Evolutionary conservation across 192 early-diverging fungal genomes (phyloP), one percentile per base, ranked within the genome.

Genomic region (Podila clonocystis): DNA sequence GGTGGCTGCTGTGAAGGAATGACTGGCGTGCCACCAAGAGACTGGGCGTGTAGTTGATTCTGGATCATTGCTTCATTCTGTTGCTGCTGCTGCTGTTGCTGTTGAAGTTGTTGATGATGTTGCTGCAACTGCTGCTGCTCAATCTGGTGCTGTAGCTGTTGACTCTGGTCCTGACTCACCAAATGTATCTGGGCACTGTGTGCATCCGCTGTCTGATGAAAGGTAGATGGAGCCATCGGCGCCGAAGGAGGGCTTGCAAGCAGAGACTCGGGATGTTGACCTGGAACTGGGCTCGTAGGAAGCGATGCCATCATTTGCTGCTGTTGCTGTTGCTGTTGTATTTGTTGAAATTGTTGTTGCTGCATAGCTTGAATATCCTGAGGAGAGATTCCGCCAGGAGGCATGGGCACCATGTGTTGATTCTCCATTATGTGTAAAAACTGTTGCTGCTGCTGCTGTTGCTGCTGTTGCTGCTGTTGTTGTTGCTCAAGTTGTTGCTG

Each of bases 1-100:
- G 63, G 22, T 34, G 76, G 59, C 34, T 68, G 70, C 31, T 80
- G 77, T n/a, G 77, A 80, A 15, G 77, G 77, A 19, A 80, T 72
- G 20, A 80, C 71, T 15, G 77, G 77, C 3, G 77, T 69, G n/a
- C 67, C 70, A 11, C 59, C 9, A 1, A 19, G 41, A 33, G 62
- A 52, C 22, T 72, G 70, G 4, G 58, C 58, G 24, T 66, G 62
- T 3, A 70, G 50, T 20, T 61, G 63, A 7, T 31, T 63, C 7
- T 79, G 76, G 11, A 68, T 9, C 65, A 68, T 38, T 45, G 72
- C 34, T 0, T 9, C 17, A n/a, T 41, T 65, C 20, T 41, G 48
- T 15, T 63, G 65, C n/a, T 68, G 61, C 12, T 63, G 34, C 4
- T 62, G 57, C 6, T 68, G 68, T 22, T 76, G 74, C 4, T 65